These are phyloP conservation scores for Fusarium algeriense DNA, from an alignment of 2,329 filamentous ascomycete genomes.

Conservation along the genomic window DNA sequence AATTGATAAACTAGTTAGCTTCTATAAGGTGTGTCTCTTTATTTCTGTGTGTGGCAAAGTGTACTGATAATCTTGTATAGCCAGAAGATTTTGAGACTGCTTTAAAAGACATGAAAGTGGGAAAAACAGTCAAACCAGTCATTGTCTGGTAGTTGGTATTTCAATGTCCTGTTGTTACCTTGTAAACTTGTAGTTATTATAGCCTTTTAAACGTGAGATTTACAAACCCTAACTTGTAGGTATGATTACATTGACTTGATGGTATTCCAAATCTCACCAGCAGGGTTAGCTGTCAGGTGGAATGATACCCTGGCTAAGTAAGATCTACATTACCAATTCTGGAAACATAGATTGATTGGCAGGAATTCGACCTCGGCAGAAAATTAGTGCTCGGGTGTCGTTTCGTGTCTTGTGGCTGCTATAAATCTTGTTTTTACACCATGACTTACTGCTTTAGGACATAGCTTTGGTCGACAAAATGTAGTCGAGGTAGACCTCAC, in stretches of 20 bases:
- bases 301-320: neutral
- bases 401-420: neutral
- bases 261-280: neutral
- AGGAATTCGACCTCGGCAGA: neutral
- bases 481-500: neutral
- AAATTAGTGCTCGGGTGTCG: neutral
- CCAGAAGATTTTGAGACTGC: slow-evolving; percentile 5
- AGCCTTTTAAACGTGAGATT: neutral
- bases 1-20: neutral
- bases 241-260: neutral
- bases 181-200: neutral
- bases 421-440: neutral
- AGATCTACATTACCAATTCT: neutral
- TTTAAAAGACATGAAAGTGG: neutral
- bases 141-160: neutral
- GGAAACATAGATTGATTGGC: neutral
- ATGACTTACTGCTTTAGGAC: neutral
- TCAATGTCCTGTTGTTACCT: neutral
- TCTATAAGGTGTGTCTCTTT: neutral
- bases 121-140: slow-evolving; percentile 2
- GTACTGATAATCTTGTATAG: neutral
- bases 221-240: no score
- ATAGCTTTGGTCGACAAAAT: neutral
- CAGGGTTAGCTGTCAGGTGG: no score
- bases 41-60: accelerated